Conservation (phyloP, 2,329 filamentous ascomycete genomes). For the Fusarium pseudograminearum region DNA sequence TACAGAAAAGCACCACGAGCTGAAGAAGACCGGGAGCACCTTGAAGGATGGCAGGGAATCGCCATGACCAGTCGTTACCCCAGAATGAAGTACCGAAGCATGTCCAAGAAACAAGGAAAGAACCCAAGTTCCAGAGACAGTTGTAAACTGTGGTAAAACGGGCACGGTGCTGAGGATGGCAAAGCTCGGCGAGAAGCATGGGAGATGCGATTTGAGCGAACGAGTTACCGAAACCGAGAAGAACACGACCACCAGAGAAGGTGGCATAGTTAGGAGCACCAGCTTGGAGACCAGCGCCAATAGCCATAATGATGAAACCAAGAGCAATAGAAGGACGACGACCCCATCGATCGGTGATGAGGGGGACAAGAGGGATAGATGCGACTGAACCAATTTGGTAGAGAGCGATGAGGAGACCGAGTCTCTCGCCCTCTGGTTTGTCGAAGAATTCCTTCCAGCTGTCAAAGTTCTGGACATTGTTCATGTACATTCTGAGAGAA, state of each 20-base stretch:
- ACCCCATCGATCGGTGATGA: conserved; percentile 58
- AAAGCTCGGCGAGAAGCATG: conserved; percentile 73
- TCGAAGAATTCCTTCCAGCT: conserved; percentile 64
- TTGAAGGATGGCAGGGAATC: conserved; percentile 73
- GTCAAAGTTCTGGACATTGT: conserved; percentile 63
- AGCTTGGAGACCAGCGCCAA: conserved; percentile 31
- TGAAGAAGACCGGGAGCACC: conserved; percentile 71
- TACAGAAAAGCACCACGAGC: conserved; percentile 70
- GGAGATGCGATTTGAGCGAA: conserved; percentile 73
- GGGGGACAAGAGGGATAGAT: conserved; percentile 60
- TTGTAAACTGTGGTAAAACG: conserved; percentile 76
- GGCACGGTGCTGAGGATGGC: conserved; percentile 75
- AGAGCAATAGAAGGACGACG: conserved; percentile 58
- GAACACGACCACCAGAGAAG: conserved; percentile 55
- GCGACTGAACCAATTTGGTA: conserved; percentile 64
- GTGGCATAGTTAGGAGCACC: conserved; percentile 58
- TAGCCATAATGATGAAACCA: conserved; percentile 61
- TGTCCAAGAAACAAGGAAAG: conserved; percentile 70
- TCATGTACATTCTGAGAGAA: conserved; percentile 65
- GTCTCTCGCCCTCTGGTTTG: conserved; percentile 52
- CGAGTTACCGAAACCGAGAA: conserved; percentile 73
- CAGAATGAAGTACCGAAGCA: conserved; percentile 72
- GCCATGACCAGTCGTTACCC: conserved; percentile 73
- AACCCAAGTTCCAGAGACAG: conserved; percentile 74
- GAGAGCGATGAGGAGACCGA: conserved; percentile 64